phyloP scores from a whole-genome alignment of 306 rosid species.

The Vigna nakashimae region DNA sequence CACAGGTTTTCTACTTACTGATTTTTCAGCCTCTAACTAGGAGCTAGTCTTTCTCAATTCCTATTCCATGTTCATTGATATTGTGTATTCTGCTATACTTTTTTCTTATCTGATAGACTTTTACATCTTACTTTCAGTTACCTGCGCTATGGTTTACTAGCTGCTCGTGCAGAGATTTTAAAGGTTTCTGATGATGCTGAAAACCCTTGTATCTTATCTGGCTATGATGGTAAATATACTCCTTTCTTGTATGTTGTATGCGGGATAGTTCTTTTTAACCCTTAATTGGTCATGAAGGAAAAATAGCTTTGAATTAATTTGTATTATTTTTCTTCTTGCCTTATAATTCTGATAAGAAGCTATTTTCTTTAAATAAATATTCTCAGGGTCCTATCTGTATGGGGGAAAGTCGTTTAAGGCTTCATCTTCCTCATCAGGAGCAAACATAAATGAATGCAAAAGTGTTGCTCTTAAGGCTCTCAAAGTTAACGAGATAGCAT shows the following conservation, averaged over 20 bases:
- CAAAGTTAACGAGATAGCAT: constrained; percentile 72
- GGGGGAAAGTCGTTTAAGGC: constrained; percentile 78
- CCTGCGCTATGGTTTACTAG: constrained; percentile 91
- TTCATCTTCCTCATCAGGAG: constrained; percentile 68
- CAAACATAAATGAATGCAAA: constrained; percentile 81
- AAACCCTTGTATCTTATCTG: constrained; percentile 82
- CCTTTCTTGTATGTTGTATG: constrained; percentile 8
- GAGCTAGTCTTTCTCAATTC: constrained; percentile 25
- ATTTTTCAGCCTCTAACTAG: constrained; percentile 21
- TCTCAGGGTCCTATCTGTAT: constrained; percentile 69
- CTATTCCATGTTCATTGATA: constrained; percentile 32
- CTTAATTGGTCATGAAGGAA: constrained; percentile 10
- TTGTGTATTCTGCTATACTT: constrained; percentile 16
- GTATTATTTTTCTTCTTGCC: constrained; percentile 2
- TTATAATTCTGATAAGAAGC: constrained; percentile 11
- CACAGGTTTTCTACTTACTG: constrained; percentile 78
- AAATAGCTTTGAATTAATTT: neutral
- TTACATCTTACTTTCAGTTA: constrained; percentile 64
- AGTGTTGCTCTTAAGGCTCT: constrained; percentile 73
- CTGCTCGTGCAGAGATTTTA: constrained; percentile 96
- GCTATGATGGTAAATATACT: constrained; percentile 75
- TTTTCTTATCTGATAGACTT: constrained; percentile 40
- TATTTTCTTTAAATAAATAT: neutral
- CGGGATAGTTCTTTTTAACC: constrained; percentile 25
- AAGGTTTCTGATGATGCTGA: constrained; percentile 70